Percentiles rank a stretch among this genome's conserved stretches.
Conservation (phyloP, 163 green algal species). For the Scenedesmus sp. region DNA sequence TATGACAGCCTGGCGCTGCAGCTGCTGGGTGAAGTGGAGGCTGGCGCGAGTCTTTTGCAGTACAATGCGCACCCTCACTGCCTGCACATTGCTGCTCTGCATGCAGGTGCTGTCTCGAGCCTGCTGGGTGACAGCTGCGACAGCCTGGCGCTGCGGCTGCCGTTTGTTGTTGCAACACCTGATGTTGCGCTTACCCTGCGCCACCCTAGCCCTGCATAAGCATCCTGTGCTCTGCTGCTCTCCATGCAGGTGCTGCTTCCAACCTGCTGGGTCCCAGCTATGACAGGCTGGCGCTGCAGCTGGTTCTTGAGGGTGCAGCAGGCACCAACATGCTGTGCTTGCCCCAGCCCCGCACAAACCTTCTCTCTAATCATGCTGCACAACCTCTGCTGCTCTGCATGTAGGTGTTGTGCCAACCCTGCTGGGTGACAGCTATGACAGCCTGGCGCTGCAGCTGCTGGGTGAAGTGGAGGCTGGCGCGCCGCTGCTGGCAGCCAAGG, state of each 20-base stretch:
- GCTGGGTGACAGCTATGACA: conserved; percentile 12
- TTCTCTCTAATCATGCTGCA: too few species aligned
- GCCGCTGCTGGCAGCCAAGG: not conserved
- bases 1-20: not conserved
- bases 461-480: not conserved
- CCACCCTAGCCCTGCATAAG: not conserved
- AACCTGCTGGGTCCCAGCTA: not conserved
- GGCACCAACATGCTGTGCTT: too few species aligned
- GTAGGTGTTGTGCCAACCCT: not conserved
- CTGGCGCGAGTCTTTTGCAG: not conserved
- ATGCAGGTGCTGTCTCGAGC: not conserved
- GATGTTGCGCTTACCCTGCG: not conserved
- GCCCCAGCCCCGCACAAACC: too few species aligned
- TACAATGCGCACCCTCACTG: too few species aligned
- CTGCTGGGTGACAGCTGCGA: conserved; percentile 13
- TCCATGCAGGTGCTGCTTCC: not conserved
- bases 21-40: not conserved
- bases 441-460: conserved; percentile 29
- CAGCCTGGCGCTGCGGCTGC: conserved; percentile 9
- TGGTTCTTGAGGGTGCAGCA: not conserved
- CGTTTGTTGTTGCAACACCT: not conserved
- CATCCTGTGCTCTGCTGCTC: too few species aligned
- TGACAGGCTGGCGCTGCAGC: not conserved
- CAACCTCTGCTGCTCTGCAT: too few species aligned
- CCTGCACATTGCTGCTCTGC: not conserved